Percentiles rank a stretch among this genome's conserved stretches.
These are phyloP conservation scores for Cadophora luteo-olivacea DNA, from an alignment of 2,329 filamentous ascomycete genomes.

Conservation along the genomic window DNA sequence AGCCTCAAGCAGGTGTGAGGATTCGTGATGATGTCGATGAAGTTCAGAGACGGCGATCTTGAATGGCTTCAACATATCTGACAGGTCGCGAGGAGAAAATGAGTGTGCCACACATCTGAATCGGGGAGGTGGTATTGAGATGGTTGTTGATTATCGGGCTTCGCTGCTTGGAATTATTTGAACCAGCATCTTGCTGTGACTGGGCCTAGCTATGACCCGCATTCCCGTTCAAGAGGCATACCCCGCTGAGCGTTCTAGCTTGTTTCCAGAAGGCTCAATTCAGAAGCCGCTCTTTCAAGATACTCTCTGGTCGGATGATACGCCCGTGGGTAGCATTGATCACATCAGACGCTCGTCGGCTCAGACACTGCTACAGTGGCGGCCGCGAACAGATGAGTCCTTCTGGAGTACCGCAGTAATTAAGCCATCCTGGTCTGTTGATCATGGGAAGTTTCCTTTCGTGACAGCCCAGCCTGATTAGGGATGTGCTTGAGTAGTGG, in stretches of 20 bases:
- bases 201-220: not conserved
- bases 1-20: not conserved
- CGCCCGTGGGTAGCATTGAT: no score
- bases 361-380: not conserved
- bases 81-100: not conserved
- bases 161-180: not conserved
- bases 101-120: not conserved
- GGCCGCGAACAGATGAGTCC: no score
- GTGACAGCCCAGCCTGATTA: not conserved
- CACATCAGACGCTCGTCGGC: no score
- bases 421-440: not conserved
- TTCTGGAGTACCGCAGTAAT: no score
- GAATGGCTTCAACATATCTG: not conserved
- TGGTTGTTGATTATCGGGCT: not conserved
- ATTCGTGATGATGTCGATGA: not conserved
- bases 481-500: not conserved
- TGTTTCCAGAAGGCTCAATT: conserved; percentile 5
- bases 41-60: not conserved
- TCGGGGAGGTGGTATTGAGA: not conserved
- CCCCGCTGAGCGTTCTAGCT: conserved; percentile 6
- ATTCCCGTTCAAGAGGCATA: not conserved
- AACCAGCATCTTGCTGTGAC: not conserved
- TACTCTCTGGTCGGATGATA: not conserved
- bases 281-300: no score
- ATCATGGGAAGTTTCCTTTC: no score